These are phyloP conservation scores for Pisolithus marmoratus DNA, from an alignment of 768 basidiomycete species.

Conservation along the genomic window DNA sequence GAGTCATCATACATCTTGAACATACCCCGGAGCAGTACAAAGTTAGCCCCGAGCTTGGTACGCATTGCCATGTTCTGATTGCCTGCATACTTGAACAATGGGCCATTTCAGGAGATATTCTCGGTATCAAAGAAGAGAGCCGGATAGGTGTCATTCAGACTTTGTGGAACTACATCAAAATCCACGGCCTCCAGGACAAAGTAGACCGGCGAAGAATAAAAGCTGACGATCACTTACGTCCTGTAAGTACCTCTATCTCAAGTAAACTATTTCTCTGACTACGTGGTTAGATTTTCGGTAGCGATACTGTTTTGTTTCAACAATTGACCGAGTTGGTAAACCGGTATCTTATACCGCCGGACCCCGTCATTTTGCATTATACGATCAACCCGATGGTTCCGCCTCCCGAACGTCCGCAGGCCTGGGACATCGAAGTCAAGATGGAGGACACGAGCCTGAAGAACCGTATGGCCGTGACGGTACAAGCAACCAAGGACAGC, in stretches of 20 bases:
- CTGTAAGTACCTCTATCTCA: slow-evolving; percentile 34
- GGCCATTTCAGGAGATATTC: slow-evolving; percentile 43
- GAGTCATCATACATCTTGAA: slow-evolving; percentile 81
- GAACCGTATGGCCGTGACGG: slow-evolving; percentile 66
- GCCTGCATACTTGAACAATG: slow-evolving; percentile 1
- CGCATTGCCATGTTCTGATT: slow-evolving; percentile 5
- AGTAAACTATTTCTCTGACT: background rate
- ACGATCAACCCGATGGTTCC: slow-evolving; percentile 55
- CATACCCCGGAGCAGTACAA: slow-evolving; percentile 86
- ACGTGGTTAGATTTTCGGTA: slow-evolving; percentile 55
- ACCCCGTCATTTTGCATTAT: slow-evolving; percentile 80
- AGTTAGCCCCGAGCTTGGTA: slow-evolving; percentile 70
- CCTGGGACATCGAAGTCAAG: slow-evolving; percentile 87
- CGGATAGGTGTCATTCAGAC: slow-evolving; percentile 75
- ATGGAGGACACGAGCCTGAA: slow-evolving; percentile 76
- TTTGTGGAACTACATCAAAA: slow-evolving; percentile 90
- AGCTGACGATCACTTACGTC: slow-evolving; percentile 60
- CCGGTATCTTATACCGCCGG: slow-evolving; percentile 67
- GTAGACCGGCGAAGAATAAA: slow-evolving; percentile 66
- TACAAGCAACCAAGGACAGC: slow-evolving; percentile 67
- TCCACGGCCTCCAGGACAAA: slow-evolving; percentile 78
- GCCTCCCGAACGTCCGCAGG: slow-evolving; percentile 65
- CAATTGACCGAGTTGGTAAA: slow-evolving; percentile 82
- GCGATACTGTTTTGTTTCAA: slow-evolving; percentile 68
- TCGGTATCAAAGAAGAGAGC: slow-evolving; percentile 83